These are phyloP conservation scores for Glycine soja DNA, from an alignment of 306 rosid genomes.

Conservation along the genomic window DNA sequence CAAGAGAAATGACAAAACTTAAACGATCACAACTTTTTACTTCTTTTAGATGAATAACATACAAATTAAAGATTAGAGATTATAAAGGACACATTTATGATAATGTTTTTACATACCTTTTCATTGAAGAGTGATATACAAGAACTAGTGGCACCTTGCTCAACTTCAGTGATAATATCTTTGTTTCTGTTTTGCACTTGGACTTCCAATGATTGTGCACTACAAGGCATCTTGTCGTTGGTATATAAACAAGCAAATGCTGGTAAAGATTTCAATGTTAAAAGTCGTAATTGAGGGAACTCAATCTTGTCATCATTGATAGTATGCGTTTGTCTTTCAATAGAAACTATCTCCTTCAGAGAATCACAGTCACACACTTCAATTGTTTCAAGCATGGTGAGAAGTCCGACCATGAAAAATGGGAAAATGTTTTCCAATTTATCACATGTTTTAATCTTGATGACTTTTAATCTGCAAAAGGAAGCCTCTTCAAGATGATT, in stretches of 20 bases:
- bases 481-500: slow-evolving; percentile 32
- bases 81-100: neutral
- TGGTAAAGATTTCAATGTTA: slow-evolving; percentile 17
- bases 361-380: slow-evolving; percentile 39
- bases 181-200: neutral
- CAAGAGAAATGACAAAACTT: neutral
- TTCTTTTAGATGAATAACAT: neutral
- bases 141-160: neutral
- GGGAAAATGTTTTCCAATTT: slow-evolving; percentile 40
- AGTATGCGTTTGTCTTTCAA: neutral
- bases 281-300: slow-evolving; percentile 1
- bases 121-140: slow-evolving; percentile 23
- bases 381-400: slow-evolving; percentile 42
- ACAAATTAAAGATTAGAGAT: neutral
- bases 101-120: slow-evolving; percentile 22
- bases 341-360: slow-evolving; percentile 36
- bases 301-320: neutral
- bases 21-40: neutral
- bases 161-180: neutral
- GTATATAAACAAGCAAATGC: neutral
- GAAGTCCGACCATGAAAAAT: slow-evolving; percentile 14
- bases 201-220: neutral
- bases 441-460: slow-evolving; percentile 22
- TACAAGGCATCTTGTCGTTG: neutral
- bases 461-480: slow-evolving; percentile 38